Percentiles rank a stretch among this genome's conserved stretches.
Conservation (phyloP, 305 asterid genomes). For the Solanum hybrid region DNA sequence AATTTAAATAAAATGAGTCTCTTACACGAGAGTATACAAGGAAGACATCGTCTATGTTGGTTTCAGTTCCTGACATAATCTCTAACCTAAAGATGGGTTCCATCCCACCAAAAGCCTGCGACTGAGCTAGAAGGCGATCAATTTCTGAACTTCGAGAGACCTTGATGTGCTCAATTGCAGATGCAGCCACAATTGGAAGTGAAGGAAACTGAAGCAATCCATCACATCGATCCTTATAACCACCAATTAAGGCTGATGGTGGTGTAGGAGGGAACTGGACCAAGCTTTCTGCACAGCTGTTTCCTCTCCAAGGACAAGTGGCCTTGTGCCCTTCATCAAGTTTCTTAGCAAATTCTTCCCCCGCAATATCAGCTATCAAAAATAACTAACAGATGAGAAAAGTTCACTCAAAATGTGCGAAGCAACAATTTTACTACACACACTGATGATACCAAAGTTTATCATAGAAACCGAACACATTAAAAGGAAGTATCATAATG, state of each 20-base stretch:
- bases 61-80: slow-evolving; percentile 46
- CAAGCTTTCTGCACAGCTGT: slow-evolving; percentile 90
- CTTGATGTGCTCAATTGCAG: slow-evolving; percentile 75
- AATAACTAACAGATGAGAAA: slow-evolving; percentile 23
- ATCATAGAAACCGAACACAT: slow-evolving; percentile 4
- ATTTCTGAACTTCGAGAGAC: slow-evolving; percentile 70
- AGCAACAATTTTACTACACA: background rate
- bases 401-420: slow-evolving; percentile 10
- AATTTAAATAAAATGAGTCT: slow-evolving; percentile 8
- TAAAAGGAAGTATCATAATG: background rate
- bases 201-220: slow-evolving; percentile 89
- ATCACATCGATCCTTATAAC: slow-evolving; percentile 96
- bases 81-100: slow-evolving; percentile 76
- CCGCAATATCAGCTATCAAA: slow-evolving; percentile 57
- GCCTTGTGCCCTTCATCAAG: slow-evolving; percentile 81
- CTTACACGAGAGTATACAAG: slow-evolving; percentile 73
- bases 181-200: slow-evolving; percentile 76
- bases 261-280: slow-evolving; percentile 99
- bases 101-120: slow-evolving; percentile 45
- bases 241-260: slow-evolving; percentile 94
- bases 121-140: slow-evolving; percentile 73
- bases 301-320: slow-evolving; percentile 92
- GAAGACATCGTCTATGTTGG: slow-evolving; percentile 61
- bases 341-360: slow-evolving; percentile 63
- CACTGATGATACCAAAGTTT: background rate